Base-by-base conservation (phyloP, 2,329 filamentous ascomycete genomes). In the Berkeleyomyces rouxiae region DNA sequence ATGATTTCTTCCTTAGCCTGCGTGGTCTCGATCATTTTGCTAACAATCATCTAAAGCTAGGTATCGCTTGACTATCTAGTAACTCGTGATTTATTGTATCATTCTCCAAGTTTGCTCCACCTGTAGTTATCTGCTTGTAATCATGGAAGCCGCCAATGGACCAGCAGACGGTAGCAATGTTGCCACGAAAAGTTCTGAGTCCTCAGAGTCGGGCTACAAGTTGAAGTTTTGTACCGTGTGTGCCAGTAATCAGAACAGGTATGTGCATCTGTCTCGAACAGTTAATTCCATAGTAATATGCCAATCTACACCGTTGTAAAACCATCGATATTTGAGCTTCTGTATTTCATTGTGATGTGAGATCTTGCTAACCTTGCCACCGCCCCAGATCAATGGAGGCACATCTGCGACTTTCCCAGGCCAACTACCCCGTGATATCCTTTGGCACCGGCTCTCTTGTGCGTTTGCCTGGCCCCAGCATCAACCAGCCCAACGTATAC, bases 141-240 rank as follows among this genome's bases (percentile, higher is more conserved):
- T 43, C n/a, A 58, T 58, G 55, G 55, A 58, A 31, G n/a, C n/a
- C 5, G 37, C 39, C 40, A 58, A 58, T 58, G 55, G 55, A 42
- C 11, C 39, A 58, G 58, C 37, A 11, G 59, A 51, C 37, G 62
- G 59, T 53, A 47, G 47, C 58, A 61, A 53, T 44, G 58, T 75
- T 62, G 68, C 70, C 47, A 71, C 74, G 63, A 78, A 79, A 63
- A 76, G 76, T 62, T 74, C 76, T 36, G 73, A 76, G 11, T 77
- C 39, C 16, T 60, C 58, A 36, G 33, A 60, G 11, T 39, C 58
- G 40, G 82, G 79, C 61, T 96, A 85, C 79, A 96, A 93, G 75
- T 81, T 99, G 66, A 95, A 88, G 71, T 96, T 97, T 75, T 96
- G 91, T 78, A 97, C 93, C 2, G 92, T 99, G n/a, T 99, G 93